These are phyloP conservation scores for Microcyclospora tardicrescens DNA, from an alignment of 2,329 filamentous ascomycete genomes.

Conservation along the genomic window DNA sequence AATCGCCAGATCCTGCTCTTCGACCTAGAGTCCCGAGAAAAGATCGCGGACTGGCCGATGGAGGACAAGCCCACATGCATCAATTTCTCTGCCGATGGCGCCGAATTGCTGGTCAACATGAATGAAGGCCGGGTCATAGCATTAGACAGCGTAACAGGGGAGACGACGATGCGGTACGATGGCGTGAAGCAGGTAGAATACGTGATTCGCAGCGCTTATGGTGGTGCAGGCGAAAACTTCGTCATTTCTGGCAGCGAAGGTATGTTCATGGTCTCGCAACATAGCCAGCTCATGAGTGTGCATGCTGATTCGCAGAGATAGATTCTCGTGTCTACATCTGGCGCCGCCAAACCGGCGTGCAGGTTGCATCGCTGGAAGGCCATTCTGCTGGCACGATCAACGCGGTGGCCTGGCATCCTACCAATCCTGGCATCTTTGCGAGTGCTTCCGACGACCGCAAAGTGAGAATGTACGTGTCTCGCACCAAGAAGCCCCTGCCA, in stretches of 20 bases:
- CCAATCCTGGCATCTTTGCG: slow-evolving; percentile 70
- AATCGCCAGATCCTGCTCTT: slow-evolving; percentile 65
- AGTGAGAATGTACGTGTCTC: slow-evolving; percentile 58
- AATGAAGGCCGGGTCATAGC: slow-evolving; percentile 64
- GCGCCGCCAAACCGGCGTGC: slow-evolving; percentile 69
- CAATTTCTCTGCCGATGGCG: slow-evolving; percentile 68
- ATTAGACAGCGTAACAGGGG: slow-evolving; percentile 61
- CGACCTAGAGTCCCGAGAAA: slow-evolving; percentile 56
- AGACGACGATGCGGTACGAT: slow-evolving; percentile 59
- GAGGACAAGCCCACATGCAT: slow-evolving; percentile 64
- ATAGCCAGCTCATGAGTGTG: neutral
- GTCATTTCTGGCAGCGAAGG: slow-evolving; percentile 86
- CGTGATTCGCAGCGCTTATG: slow-evolving; percentile 72
- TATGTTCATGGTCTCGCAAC: slow-evolving; percentile 21
- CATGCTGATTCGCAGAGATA: slow-evolving; percentile 16
- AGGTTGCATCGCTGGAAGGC: slow-evolving; percentile 63
- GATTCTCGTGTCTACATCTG: slow-evolving; percentile 70
- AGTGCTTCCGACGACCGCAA: slow-evolving; percentile 79
- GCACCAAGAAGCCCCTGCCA: no score
- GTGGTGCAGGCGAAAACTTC: slow-evolving; percentile 83
- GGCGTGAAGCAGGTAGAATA: slow-evolving; percentile 64
- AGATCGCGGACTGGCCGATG: slow-evolving; percentile 61
- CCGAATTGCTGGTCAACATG: slow-evolving; percentile 69
- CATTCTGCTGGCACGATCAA: slow-evolving; percentile 71
- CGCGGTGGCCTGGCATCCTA: slow-evolving; percentile 78